Base-by-base conservation (phyloP, 202 grass and related monocot genomes). In the Dendrocalamus latiflorus region DNA sequence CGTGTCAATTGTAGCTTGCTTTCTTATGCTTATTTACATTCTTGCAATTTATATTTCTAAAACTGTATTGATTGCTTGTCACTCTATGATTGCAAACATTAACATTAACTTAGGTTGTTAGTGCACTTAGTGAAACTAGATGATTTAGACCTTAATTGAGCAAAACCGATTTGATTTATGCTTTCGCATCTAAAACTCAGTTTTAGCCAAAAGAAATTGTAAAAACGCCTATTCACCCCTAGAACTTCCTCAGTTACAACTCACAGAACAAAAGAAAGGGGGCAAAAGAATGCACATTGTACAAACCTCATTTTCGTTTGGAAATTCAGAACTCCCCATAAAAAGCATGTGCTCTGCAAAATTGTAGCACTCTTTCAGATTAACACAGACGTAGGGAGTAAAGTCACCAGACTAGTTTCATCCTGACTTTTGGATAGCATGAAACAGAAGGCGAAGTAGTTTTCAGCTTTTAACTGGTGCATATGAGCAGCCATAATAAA, bases 341-440 rank as follows among this genome's bases (percentile, higher is more conserved):
- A 98, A 98, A 93, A 98, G 96, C 96, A 98, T 98, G 68, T 98
- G 96, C 56, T 98, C 96, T 98, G 85, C 67, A 93, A 85, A 90
- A 88, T 12, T 38, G 14, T 53, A 69, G 65, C 58, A 69, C 6
- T 41, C 55, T 43, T 82, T 81, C 20, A 78, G 72, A 73, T 58
- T 51, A 75, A 43, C 41, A 43, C 6, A 8, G 1, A 4, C 36
- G 5, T 14, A 74, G 24, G 22, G 20, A 67, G 17, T 75, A 64
- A 28, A 65, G 26, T 68, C 41, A 77, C 50, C 49, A 71, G 4
- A 55, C 10, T 58, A 60, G 12, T 74, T 78, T 78, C 56, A 81
- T 71, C 70, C 36, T n/a, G 41, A 65, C 39, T 80, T 68, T 60
- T 41, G 79, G 41, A 44, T 66, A 87, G 66, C 48, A 71, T 69